These are phyloP conservation scores for Neofusicoccum parvum DNA, from an alignment of 2,329 filamentous ascomycete genomes.

Conservation along the genomic window DNA sequence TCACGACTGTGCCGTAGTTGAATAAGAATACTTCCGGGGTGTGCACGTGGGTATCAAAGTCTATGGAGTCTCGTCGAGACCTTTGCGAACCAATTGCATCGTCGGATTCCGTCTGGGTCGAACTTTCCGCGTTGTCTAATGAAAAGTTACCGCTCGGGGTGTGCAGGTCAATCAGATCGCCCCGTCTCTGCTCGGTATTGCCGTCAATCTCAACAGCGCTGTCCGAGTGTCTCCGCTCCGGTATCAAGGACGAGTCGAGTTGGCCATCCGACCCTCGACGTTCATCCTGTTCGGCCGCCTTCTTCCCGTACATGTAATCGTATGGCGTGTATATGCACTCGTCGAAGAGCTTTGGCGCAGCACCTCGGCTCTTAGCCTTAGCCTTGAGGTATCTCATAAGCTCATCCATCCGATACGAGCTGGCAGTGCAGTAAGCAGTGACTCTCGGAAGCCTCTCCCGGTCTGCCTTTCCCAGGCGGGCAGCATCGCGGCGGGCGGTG, in stretches of 20 bases:
- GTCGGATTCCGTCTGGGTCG: slow-evolving; percentile 28
- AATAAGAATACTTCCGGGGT: slow-evolving; percentile 95
- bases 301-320: slow-evolving; percentile 62
- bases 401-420: slow-evolving; percentile 85
- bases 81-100: slow-evolving; percentile 25
- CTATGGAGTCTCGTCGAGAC: slow-evolving; percentile 44
- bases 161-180: slow-evolving; percentile 66
- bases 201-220: slow-evolving; percentile 71
- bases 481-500: slow-evolving; percentile 87
- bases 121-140: slow-evolving; percentile 31
- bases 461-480: slow-evolving; percentile 89
- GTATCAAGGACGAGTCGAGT: slow-evolving; percentile 34
- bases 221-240: slow-evolving; percentile 72
- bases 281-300: background rate
- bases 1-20: slow-evolving; percentile 95
- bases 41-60: slow-evolving; percentile 86
- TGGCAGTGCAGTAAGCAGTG: slow-evolving; percentile 94
- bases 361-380: slow-evolving; percentile 72
- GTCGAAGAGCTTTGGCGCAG: slow-evolving; percentile 89
- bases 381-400: slow-evolving; percentile 91
- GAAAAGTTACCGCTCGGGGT: slow-evolving; percentile 37
- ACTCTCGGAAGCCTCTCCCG: slow-evolving; percentile 83
- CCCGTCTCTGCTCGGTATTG: slow-evolving; percentile 56
- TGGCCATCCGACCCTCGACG: slow-evolving; percentile 7
- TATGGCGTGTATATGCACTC: slow-evolving; percentile 98